These are phyloP conservation scores for Fraxinus baroniana DNA, from an alignment of 305 asterid genomes.

Conservation along the genomic window DNA sequence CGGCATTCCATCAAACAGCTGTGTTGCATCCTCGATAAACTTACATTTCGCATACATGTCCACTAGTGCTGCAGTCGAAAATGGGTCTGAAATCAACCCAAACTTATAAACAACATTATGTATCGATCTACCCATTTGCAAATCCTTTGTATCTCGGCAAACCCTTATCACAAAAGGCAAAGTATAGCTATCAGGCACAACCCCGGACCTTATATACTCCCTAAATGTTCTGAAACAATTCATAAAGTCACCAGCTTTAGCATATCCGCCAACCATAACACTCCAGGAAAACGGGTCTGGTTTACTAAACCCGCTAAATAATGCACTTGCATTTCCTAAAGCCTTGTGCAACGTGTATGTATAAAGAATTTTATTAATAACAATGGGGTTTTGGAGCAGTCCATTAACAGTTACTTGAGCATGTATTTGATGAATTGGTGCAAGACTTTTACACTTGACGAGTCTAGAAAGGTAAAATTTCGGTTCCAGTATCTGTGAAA, in stretches of 20 bases:
- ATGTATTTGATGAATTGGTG: slow-evolving; percentile 40
- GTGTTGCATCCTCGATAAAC: slow-evolving; percentile 39
- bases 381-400: slow-evolving; percentile 16
- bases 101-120: slow-evolving; percentile 42
- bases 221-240: slow-evolving; percentile 42
- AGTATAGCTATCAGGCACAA: slow-evolving; percentile 42
- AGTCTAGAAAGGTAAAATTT: slow-evolving; percentile 28
- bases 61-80: slow-evolving; percentile 47
- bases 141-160: slow-evolving; percentile 39
- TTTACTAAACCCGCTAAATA: slow-evolving; percentile 37
- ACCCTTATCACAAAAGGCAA: slow-evolving; percentile 53
- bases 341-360: slow-evolving; percentile 33
- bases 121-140: slow-evolving; percentile 47
- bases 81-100: slow-evolving; percentile 37
- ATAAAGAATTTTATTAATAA: slow-evolving; percentile 42
- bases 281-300: slow-evolving; percentile 57
- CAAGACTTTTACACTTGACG: slow-evolving; percentile 24
- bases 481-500: slow-evolving; percentile 27
- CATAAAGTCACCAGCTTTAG: slow-evolving; percentile 40
- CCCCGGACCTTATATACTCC: slow-evolving; percentile 52
- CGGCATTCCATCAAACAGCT: slow-evolving; percentile 54
- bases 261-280: slow-evolving; percentile 59
- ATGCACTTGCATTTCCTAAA: slow-evolving; percentile 35
- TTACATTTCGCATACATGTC: slow-evolving; percentile 51
- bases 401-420: slow-evolving; percentile 33